Base-by-base conservation (phyloP, 2,329 filamentous ascomycete genomes). In the Ceratocystis alfenasii region DNA sequence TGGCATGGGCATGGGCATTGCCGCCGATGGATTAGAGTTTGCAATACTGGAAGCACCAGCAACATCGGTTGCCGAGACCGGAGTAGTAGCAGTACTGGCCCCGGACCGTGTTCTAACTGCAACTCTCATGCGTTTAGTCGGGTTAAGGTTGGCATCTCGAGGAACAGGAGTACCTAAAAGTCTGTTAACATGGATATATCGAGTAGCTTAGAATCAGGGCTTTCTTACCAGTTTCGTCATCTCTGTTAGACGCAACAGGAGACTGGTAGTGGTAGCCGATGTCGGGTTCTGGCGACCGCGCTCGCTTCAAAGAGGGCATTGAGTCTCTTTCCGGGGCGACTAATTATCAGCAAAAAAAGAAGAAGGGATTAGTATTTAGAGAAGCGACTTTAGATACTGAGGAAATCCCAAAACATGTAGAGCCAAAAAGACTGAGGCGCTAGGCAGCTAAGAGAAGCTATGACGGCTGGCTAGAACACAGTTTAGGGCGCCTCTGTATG, bases 181-280 rank as follows among this genome's bases (percentile, higher is more conserved):
- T 10, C 5, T 8, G 28, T 59, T 33, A 59, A 22, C 33, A 59
- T 59, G 3, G 48, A 15, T 12, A 15, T 28, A 53, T 15, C 1
- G 22, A 15, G 48, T 28, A 20, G 2, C 12, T 59, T 59, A 8
- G 17, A 7, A 10, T 6, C 5, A 8, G 17, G 15, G 17, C 22
- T 57, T 57, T 25, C 87, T 78, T 87, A 91, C 89, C 85, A 81
- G 88, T 85, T 78, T 88, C 83, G 79, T 84, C 86, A 74, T 83
- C 80, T 66, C 76, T 76, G 59, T 45, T 62, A 33, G 66, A 20
- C 28, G 53, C 59, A 63, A 63, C 28, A 25, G 60, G 15, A 60
- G 62, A 45, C 64, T 66, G 57, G 17, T 68, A 55, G 25, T 44
- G 36, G 46, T 65, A 64, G 33, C 62, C 44, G 17, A 45, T 12